A percentile compares a stretch with the other conserved stretches of the same genome.
Evolutionary conservation across 768 basidiomycete species (phyloP).

Genomic region (Paxillus rubicundulus): DNA sequence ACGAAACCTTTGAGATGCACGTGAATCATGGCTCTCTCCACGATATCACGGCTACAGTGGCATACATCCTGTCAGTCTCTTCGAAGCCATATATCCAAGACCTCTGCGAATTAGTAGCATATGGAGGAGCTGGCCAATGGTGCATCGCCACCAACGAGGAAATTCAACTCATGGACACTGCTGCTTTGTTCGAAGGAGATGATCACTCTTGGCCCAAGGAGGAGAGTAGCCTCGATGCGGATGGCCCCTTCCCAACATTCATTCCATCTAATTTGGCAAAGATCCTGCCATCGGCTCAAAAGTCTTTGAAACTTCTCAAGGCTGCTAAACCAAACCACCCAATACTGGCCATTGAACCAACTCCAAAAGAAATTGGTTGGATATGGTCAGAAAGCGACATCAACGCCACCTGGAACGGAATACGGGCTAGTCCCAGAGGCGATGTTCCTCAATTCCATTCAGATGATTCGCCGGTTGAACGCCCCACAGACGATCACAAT

Average conservation of each 20-base stretch:
- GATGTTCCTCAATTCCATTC: not conserved
- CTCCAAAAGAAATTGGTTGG: slow-evolving; percentile 43
- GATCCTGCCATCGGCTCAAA: slow-evolving; percentile 61
- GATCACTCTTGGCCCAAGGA: slow-evolving; percentile 39
- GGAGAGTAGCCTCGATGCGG: slow-evolving; percentile 38
- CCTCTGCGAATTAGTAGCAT: slow-evolving; percentile 62
- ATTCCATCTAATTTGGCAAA: slow-evolving; percentile 50
- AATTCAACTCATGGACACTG: slow-evolving; percentile 14
- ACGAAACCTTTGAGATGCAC: slow-evolving; percentile 52
- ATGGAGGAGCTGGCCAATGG: slow-evolving; percentile 30
- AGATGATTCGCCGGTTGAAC: slow-evolving; percentile 1
- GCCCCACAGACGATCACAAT: slow-evolving; percentile 19
- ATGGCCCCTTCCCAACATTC: slow-evolving; percentile 59
- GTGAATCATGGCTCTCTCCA: slow-evolving; percentile 51
- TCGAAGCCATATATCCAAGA: slow-evolving; percentile 62
- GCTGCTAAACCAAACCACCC: slow-evolving; percentile 65
- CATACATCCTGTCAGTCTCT: slow-evolving; percentile 62
- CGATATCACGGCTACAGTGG: slow-evolving; percentile 51
- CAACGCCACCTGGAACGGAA: slow-evolving; percentile 8
- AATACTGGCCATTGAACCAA: slow-evolving; percentile 40
- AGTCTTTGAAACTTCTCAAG: slow-evolving; percentile 63
- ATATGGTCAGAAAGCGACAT: slow-evolving; percentile 38
- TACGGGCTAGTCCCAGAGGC: not conserved
- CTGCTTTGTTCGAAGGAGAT: slow-evolving; percentile 24
- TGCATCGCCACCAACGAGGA: slow-evolving; percentile 15